phyloP scores from a whole-genome alignment of 768 basidiomycete genomes.

The Dacryopinax primogenitus region DNA sequence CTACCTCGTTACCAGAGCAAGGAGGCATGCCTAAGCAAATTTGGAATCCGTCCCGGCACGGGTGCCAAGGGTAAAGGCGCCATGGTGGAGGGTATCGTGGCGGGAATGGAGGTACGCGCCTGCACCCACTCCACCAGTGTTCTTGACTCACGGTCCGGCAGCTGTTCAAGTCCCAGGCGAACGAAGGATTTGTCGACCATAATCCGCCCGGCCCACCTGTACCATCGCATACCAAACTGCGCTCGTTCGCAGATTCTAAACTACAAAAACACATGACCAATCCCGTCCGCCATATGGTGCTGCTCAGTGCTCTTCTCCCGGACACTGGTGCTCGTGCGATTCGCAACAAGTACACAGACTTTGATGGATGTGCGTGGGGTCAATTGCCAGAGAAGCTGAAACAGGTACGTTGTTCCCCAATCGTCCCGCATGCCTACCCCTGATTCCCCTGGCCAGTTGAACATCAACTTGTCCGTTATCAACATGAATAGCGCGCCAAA shows the following conservation, averaged over 20 bases:
- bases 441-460: neutral
- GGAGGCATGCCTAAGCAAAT: neutral
- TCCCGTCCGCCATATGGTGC: neutral
- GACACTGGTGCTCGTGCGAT: constrained; percentile 3
- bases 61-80: constrained; percentile 1
- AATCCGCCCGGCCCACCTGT: neutral
- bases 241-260: neutral
- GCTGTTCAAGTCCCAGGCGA: neutral
- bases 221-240: neutral
- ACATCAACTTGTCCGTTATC: neutral
- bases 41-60: neutral
- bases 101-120: constrained; percentile 6
- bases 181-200: neutral
- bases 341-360: neutral
- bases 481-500: neutral
- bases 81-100: constrained; percentile 5
- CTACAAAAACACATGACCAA: neutral
- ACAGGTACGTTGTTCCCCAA: neutral
- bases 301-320: neutral
- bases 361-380: neutral
- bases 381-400: constrained; percentile 2
- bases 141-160: neutral
- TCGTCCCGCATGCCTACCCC: neutral
- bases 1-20: neutral
- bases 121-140: neutral